Base-by-base conservation (phyloP, 2,329 filamentous ascomycete genomes). In the Penicillium brasilianum region DNA sequence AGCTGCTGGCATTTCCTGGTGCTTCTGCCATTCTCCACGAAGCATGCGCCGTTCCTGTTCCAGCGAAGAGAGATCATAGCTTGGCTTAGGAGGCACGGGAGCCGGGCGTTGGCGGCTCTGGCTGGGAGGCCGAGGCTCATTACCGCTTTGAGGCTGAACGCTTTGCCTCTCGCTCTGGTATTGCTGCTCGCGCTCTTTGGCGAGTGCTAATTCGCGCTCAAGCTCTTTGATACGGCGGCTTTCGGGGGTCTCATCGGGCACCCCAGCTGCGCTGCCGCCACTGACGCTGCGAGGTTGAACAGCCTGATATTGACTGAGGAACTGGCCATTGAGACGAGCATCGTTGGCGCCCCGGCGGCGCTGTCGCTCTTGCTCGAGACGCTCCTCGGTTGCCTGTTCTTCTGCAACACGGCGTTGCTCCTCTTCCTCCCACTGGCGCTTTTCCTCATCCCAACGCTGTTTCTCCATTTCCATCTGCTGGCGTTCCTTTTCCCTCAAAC, bases 251-350 rank as follows among this genome's bases (percentile, higher is more conserved):
- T 78, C 84, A 57, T 82, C 76, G 20, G 72, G 77, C 1, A 60
- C 41, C 4, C 22, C 52, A 64, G 71, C 72, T 72, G 60, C 77
- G 74, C 69, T 70, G 68, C 72, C 16, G 18, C 37, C 73, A 59
- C 70, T 67, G 57, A 76, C 71, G 63, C 82, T 76, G 37, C 39
- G 52, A 20, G 52, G 43, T 72, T 90, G 87, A 67, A 92, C 88
- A 20, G 89, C 87, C 74, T 92, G 90, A 74, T 97, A 96, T 73
- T 97, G 90, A 72, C 91, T 94, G 54, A 96, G 84, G 69, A 89
- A 93, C 72, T 97, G 93, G 2, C 93, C 93, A 62, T 88, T 89
- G 22, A 97, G 82, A 63, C 88, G 86, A 39, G 84, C 83, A 69
- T 93, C 88, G 70, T 86, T 89, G 63, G 80, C 81, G 25, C 81